Base-by-base conservation (phyloP, 257 asterid genomes). In the Perilla frutescens region DNA sequence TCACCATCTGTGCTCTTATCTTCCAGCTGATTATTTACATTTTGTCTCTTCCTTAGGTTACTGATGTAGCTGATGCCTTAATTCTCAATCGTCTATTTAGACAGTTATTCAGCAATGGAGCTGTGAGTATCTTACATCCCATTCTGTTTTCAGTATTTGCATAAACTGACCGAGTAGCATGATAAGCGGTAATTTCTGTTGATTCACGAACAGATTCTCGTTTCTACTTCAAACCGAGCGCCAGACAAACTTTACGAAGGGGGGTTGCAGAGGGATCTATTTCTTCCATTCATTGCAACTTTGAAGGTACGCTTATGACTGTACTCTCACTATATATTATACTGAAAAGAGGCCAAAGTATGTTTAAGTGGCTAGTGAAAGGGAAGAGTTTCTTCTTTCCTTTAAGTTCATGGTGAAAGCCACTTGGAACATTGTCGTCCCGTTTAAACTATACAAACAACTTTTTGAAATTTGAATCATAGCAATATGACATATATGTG, bases 161-260 rank as follows among this genome's bases (percentile, higher is more conserved):
- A 7, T 66, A 45, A 43, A 66, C n/a, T 64, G 62, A 61, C 68
- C 32, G 6, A 72, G 75, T 48, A 50, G 71, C 45, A n/a, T 48
- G 53, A 26, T 60, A 15, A 36, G 47, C 43, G 12, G 20, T 68
- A 40, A 66, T 12, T 62, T 72, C 45, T 61, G 51, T 51, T 70
- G 62, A 54, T 60, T 41, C 44, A 47, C 65, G 65, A 68, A 45
- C 72, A 92, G 98, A 86, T 94, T 81, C 97, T 94, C 37, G 93
- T 94, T 74, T 62, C 98, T 60, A 93, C 98, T 62, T 91, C 98
- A 55, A 93, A 93, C 68, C 94, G 98, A 74, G 96, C 97, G 59
- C 97, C 98, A 2, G 96, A 93, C 80, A 87, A 89, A 13, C 98
- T 93, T 66, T 93, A 93, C 26, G 96, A 93, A 78, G 91, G 97